Percentiles rank a stretch among this genome's conserved stretches.
Conservation (phyloP, 2,329 filamentous ascomycete genomes). For the Plenodomus tracheiphilus region DNA sequence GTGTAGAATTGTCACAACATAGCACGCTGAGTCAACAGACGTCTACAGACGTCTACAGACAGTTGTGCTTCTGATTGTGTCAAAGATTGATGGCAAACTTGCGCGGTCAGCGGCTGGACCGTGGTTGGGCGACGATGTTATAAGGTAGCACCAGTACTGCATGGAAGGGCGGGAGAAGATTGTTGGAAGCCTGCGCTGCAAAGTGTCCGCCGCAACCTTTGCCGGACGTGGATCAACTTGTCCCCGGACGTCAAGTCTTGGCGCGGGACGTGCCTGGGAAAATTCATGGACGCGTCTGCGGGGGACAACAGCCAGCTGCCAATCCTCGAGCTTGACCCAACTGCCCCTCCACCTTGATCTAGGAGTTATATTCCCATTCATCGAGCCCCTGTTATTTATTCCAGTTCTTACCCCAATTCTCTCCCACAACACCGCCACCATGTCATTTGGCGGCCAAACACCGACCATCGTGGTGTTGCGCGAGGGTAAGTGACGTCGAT, state of each 20-base stretch:
- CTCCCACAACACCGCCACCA: constrained; percentile 47
- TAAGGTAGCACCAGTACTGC: constrained; percentile 17
- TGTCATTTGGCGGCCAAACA: constrained; percentile 97
- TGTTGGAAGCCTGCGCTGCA: constrained; percentile 8
- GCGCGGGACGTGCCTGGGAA: constrained; percentile 24
- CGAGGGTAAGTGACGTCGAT: constrained; percentile 66
- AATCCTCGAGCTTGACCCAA: constrained; percentile 18
- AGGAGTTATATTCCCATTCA: background rate
- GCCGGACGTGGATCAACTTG: constrained; percentile 8
- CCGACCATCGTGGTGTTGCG: constrained; percentile 98
- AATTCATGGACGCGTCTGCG: constrained; percentile 39
- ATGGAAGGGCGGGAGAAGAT: constrained; percentile 32
- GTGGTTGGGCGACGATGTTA: too few species aligned
- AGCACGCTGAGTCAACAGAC: background rate
- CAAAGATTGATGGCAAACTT: too few species aligned
- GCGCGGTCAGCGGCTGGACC: too few species aligned
- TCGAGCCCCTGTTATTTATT: background rate
- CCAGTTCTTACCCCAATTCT: background rate
- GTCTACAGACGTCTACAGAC: too few species aligned
- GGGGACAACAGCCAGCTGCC: constrained; percentile 29
- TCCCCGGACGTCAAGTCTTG: constrained; percentile 16
- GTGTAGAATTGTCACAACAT: background rate
- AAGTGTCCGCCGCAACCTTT: too few species aligned
- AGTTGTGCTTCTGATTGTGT: too few species aligned
- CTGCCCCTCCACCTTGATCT: constrained; percentile 2